Conservation (phyloP, 352 stramenopile species). For the Halophytophthora batemanensis region DNA sequence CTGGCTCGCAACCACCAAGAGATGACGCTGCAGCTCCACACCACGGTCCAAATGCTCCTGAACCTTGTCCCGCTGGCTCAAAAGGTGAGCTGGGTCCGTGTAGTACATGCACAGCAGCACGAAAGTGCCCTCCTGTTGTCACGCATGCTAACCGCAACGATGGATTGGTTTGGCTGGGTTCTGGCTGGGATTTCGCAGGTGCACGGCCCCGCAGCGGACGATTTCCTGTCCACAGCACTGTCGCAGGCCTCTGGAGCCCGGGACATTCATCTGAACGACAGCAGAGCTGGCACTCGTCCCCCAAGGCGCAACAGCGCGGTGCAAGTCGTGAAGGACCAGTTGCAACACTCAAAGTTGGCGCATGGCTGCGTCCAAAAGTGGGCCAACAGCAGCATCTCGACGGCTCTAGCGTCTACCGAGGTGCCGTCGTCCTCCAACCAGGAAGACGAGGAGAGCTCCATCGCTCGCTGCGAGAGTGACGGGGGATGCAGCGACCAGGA, state of each 20-base stretch:
- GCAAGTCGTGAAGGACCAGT: conserved; percentile 41
- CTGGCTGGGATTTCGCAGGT: conserved; percentile 26
- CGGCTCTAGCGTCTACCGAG: conserved; percentile 9
- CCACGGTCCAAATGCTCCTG: conserved; percentile 69
- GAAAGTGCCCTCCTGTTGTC: not conserved
- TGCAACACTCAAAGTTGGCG: conserved; percentile 53
- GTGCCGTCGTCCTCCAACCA: conserved; percentile 1
- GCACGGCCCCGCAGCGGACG: conserved; percentile 52
- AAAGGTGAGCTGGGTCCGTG: conserved; percentile 25
- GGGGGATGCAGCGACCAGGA: not conserved
- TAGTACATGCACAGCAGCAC: not conserved
- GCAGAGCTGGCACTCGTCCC: not conserved
- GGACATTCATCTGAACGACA: not conserved
- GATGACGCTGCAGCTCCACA: conserved; percentile 72
- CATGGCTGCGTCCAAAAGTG: conserved; percentile 58
- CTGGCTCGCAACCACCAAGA: conserved; percentile 64
- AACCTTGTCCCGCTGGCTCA: conserved; percentile 61
- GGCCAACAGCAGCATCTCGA: conserved; percentile 30
- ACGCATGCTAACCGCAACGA: conserved; percentile 2
- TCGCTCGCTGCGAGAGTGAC: not conserved
- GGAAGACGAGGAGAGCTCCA: conserved; percentile 1
- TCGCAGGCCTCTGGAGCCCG: conserved; percentile 40
- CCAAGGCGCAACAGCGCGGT: conserved; percentile 26
- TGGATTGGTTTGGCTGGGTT: not conserved
- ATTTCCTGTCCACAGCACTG: conserved; percentile 55